Evolutionary conservation across 768 basidiomycete species (phyloP).

Genomic region (Termitomyces sp.): DNA sequence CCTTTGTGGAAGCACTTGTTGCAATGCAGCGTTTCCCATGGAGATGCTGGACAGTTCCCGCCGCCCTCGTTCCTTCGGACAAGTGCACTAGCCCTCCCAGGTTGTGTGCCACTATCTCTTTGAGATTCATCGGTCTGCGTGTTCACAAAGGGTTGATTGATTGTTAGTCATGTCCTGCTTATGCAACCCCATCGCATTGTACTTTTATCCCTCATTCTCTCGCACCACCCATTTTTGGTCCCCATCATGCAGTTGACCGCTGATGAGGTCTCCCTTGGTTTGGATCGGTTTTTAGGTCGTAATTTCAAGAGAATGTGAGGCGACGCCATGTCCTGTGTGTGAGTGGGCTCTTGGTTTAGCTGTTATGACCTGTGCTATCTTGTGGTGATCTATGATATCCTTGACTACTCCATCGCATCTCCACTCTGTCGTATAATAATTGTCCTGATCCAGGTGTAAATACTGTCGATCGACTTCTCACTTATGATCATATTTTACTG

Average conservation of each 20-base stretch:
- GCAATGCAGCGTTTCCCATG: too few species aligned
- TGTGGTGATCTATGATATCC: neutral
- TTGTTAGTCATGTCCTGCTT: neutral
- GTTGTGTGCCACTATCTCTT: neutral
- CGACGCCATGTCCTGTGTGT: neutral
- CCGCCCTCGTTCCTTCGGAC: neutral
- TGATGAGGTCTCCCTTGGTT: too few species aligned
- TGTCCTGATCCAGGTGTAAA: too few species aligned
- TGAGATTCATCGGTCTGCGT: neutral
- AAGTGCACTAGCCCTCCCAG: neutral
- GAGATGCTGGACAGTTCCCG: neutral
- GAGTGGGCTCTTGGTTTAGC: constrained; percentile 3
- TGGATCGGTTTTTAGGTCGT: neutral
- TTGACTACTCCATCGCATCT: neutral
- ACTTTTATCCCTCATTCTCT: too few species aligned
- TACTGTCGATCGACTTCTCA: neutral
- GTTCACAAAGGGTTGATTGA: neutral
- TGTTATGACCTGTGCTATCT: neutral
- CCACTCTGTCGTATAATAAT: neutral
- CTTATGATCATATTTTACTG: too few species aligned
- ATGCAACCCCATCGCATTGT: neutral
- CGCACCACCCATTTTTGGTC: neutral
- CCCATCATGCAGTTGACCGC: neutral
- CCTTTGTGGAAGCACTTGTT: neutral
- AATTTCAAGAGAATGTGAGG: neutral